These are phyloP conservation scores for Kregervanrija fluxuum DNA, from an alignment of 805 yeast genomes.

Conservation along the genomic window DNA sequence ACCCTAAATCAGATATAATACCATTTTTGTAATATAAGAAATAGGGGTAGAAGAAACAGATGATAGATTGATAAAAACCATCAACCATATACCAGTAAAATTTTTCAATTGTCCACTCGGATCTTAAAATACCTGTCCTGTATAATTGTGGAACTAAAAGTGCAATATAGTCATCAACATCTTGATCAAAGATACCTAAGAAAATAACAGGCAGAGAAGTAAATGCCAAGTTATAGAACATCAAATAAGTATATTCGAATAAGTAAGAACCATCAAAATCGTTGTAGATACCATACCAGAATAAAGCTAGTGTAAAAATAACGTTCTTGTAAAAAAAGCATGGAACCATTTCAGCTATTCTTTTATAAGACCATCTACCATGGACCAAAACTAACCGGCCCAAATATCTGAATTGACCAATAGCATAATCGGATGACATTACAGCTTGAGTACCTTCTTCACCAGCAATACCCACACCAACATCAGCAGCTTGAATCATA, in stretches of 20 bases:
- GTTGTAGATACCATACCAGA: constrained; percentile 73
- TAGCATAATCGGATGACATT: constrained; percentile 81
- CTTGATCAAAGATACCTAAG: constrained; percentile 75
- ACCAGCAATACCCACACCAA: constrained; percentile 87
- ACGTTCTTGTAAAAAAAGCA: constrained; percentile 75
- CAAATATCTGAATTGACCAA: constrained; percentile 74
- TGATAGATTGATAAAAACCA: constrained; percentile 67
- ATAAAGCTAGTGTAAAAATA: constrained; percentile 62
- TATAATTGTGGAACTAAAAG: constrained; percentile 69
- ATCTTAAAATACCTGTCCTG: constrained; percentile 61
- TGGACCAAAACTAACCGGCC: constrained; percentile 63
- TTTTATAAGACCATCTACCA: constrained; percentile 82
- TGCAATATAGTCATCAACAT: constrained; percentile 63
- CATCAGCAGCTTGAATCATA: constrained; percentile 83
- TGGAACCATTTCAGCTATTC: constrained; percentile 80
- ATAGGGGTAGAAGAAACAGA: constrained; percentile 71
- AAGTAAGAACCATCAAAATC: constrained; percentile 76
- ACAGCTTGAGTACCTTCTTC: constrained; percentile 89
- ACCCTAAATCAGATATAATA: constrained; percentile 36
- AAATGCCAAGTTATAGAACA: constrained; percentile 77
- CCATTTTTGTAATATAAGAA: constrained; percentile 38
- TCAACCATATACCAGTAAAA: constrained; percentile 71
- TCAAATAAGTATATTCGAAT: constrained; percentile 70
- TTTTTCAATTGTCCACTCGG: constrained; percentile 63
- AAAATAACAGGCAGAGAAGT: constrained; percentile 77